Evolutionary conservation across 179 eudicot species (phyloP), one percentile per base, ranked within the genome.

Genomic region (Sideroxylon spinosum): DNA sequence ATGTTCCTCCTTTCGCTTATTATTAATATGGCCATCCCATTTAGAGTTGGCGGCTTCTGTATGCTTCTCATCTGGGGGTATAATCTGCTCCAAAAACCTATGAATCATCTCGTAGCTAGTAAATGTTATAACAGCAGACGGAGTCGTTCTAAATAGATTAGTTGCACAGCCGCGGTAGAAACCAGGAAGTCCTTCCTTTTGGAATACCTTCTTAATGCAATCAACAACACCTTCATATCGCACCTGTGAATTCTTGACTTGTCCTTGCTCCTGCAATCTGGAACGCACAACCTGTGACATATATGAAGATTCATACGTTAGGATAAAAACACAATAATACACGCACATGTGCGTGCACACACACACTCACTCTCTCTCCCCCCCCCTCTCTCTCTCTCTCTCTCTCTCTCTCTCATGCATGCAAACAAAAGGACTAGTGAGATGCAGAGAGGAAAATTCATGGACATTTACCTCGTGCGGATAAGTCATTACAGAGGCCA

Each of bases 121-220:
- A 80, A 94, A 94, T 61, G 97, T 93, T 76, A 94, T 94, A 26
- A 94, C 94, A 55, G 98, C 93, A n/a, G 91, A 86, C 5, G 98
- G 98, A 55, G 93, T 95, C 4, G 98, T 93, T 82, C 97, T 84
- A 61, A 94, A 53, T 64, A 94, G 85, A 82, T 94, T 94, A 20
- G 98, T 94, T 29, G 88, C 98, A 87, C 98, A 94, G 16, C 98
- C 98, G 8, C 98, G 91, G 75, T 94, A 94, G 79, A 94, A 93
- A 46, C 97, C 97, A 10, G 86, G 73, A 63, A 90, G 26, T n/a
- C 98, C 97, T 80, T 94, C 92, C 71, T 85, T 77, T 64, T 71
- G 84, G 80, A 89, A 87, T 23, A 94, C 90, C 88, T 93, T 91
- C 64, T 87, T 86, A 17, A 90, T 78, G 71, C 97, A 94, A 85